Base-by-base conservation (phyloP, 2,329 filamentous ascomycete genomes). In the Aspergillus melleus region DNA sequence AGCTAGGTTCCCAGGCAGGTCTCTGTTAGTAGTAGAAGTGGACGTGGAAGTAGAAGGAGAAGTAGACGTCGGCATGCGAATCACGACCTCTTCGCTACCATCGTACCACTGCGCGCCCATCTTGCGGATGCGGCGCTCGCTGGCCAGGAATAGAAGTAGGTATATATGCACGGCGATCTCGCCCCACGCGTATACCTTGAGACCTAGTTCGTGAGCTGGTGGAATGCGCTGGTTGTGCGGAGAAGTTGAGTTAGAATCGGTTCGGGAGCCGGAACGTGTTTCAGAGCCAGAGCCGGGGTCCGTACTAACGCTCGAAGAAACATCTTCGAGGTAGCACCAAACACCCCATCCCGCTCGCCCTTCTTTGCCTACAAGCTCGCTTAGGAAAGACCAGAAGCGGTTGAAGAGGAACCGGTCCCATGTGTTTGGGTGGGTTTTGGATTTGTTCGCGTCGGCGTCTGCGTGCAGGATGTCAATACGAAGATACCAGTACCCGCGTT, bases 141-240 rank as follows among this genome's bases (percentile, higher is more conserved):
- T 94, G 0, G 87, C 89, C 14, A 92, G 76, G 70, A 90, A 94
- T 0, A 96, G 74, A 44, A 93, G 73, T 4, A 95, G 75, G 72
- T 92, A 96, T 36, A 91, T 81, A 68, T 96, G 88, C 56, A 86
- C 83, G 0, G 86, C 85, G 0, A 91, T 78, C 62, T 88, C 84
- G 0, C 90, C 92, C 88, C 90, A 96, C 69, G 90, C 91, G 71
- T 90, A 95, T 1, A 94, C 73, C 36, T 86, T 83, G 2, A 96
- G 72, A 1, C 65, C 74, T 57, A 81, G 77, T 11, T 47, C 39
- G 30, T 51, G 55, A 42, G 36, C 36, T n/a, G 36, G 14, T 6
- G 36, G 36, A 8, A n/a, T 14, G 32, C 11, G 3, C 11, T 12
- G 36, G 5, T 42, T 42, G 36, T 42, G 36, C 36, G 2, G 32